Percentiles rank a stretch among this genome's conserved stretches.
phyloP scores from a whole-genome alignment of 352 stramenopile species.

The Globisporangium barbulae region DNA sequence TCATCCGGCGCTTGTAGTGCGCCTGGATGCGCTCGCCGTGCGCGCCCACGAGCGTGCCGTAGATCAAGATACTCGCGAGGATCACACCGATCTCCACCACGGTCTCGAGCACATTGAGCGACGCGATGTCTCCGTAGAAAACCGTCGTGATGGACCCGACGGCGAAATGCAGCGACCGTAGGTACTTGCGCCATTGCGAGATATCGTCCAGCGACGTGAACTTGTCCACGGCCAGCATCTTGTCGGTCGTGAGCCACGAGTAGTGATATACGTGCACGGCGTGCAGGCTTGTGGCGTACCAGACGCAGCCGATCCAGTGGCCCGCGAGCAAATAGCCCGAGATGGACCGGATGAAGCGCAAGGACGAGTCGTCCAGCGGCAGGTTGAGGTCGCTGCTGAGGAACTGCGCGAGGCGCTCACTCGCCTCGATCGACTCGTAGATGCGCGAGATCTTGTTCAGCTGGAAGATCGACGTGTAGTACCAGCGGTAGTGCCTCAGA shows the following conservation, averaged over 20 bases:
- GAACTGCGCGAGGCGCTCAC: constrained; percentile 51
- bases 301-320: constrained; percentile 73
- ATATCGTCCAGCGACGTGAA: constrained; percentile 41
- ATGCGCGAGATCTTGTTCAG: constrained; percentile 62
- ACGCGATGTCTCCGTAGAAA: constrained; percentile 69
- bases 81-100: constrained; percentile 57
- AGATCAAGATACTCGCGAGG: constrained; percentile 66
- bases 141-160: constrained; percentile 65
- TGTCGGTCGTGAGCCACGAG: constrained; percentile 52
- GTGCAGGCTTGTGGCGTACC: constrained; percentile 48
- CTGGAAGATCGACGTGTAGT: constrained; percentile 55
- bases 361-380: constrained; percentile 38
- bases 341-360: constrained; percentile 54
- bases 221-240: constrained; percentile 48
- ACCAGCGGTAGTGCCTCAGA: constrained; percentile 36
- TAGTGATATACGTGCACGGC: constrained; percentile 41
- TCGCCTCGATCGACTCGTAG: constrained; percentile 40
- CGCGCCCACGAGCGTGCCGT: constrained; percentile 59
- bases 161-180: constrained; percentile 58
- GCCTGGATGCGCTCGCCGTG: constrained; percentile 59
- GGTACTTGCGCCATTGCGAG: constrained; percentile 41
- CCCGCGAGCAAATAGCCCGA: constrained; percentile 45
- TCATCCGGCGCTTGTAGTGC: constrained; percentile 63
- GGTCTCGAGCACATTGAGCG: constrained; percentile 56
- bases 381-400: constrained; percentile 50